Evolutionary conservation across 306 rosid genomes (phyloP).

Genomic region (Quercus alba): DNA sequence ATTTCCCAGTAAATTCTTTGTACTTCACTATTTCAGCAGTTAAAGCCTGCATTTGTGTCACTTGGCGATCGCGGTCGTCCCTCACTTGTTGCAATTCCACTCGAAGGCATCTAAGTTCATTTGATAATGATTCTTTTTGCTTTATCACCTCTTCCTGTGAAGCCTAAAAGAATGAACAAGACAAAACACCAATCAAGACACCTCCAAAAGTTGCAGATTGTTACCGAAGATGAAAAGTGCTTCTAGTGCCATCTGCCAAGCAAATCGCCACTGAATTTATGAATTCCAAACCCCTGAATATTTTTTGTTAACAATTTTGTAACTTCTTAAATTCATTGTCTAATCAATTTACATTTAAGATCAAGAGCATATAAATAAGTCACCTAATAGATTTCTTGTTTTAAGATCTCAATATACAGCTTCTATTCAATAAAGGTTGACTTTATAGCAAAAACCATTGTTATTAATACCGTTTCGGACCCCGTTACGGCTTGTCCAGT

Average conservation of each 20-base stretch:
- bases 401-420: neutral
- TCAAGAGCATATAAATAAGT: neutral
- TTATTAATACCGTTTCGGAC: too few species aligned
- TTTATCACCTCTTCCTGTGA: constrained; percentile 58
- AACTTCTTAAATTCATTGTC: neutral
- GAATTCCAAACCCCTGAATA: neutral
- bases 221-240: too few species aligned
- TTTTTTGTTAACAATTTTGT: neutral
- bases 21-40: constrained; percentile 48
- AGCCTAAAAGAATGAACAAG: constrained; percentile 41
- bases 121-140: constrained; percentile 48
- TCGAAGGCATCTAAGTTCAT: constrained; percentile 62
- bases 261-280: neutral
- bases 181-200: constrained; percentile 2
- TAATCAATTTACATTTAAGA: neutral
- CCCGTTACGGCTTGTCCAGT: too few species aligned
- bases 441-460: neutral
- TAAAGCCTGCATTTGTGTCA: constrained; percentile 46
- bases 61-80: constrained; percentile 75
- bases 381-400: too few species aligned
- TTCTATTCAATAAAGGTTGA: neutral
- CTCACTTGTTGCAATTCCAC: constrained; percentile 75
- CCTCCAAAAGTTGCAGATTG: neutral
- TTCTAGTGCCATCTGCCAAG: too few species aligned
- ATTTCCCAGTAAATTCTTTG: constrained; percentile 41